Evolutionary conservation across 306 rosid genomes (phyloP), one percentile per base, ranked within the genome.

Genomic region (Pterocarpus macrocarpus): DNA sequence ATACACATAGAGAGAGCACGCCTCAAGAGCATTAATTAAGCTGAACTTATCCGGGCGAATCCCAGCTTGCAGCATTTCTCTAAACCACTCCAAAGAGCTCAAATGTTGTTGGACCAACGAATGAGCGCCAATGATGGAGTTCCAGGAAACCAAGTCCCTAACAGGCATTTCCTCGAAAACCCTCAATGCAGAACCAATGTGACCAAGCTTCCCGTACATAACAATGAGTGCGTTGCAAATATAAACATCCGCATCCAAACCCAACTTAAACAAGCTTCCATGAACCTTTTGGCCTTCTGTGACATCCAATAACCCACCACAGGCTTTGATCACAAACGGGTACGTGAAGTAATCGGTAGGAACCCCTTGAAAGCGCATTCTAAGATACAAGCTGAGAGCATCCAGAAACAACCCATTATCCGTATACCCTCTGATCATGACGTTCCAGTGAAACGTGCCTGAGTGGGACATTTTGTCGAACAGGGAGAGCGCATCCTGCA

Each of bases 61-160:
- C 47, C 88, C 84, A n/a, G 12, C 41, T 16, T n/a, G 79, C 47
- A 72, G 71, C 92, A 87, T 84, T 32, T 85, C 86, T 53, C 43
- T 67, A 61, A 91, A 89, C 82, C 87, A 85, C 47, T 16, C 47
- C 61, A 87, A 58, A 1, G 90, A 69, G 43, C 73, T 82, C 73
- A 59, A 58, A 62, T 85, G 78, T 73, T 84, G 81, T 77, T 80
- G 78, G 45, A 75, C 76, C 7, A 82, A 30, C 75, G 78, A 86
- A 76, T 86, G 86, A 10, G 89, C 91, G 12, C 85, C 53, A 38
- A 86, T 84, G 85, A 91, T 66, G 15, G 91, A 91, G 70, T 87
- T 87, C 90, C 91, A 91, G 32, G 91, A 88, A 13, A 91, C 91
- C 69, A 85, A 6, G 66, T 91, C 88, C 22, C 75, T 86, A 0